Conservation (phyloP, 306 rosid genomes). For the Medicago lupulina region DNA sequence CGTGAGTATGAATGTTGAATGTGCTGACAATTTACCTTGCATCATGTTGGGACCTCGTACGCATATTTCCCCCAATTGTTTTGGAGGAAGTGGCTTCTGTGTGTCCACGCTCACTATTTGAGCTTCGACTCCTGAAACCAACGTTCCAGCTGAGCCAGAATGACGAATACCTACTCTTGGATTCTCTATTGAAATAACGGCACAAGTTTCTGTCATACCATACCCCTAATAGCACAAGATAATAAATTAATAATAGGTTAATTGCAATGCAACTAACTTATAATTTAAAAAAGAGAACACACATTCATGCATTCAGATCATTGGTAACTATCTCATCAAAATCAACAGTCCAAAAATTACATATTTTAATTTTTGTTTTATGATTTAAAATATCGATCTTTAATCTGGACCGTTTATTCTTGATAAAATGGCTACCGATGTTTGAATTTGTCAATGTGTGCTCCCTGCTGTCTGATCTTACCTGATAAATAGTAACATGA, state of each 20-base stretch:
- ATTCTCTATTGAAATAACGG: neutral
- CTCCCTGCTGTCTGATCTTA: slow-evolving; percentile 4
- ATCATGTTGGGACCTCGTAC: slow-evolving; percentile 4
- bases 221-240: neutral
- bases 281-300: too few species aligned
- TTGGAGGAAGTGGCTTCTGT: neutral
- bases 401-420: too few species aligned
- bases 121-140: neutral
- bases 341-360: too few species aligned
- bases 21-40: neutral
- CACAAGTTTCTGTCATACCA: slow-evolving; percentile 1
- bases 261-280: too few species aligned
- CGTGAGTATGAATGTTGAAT: neutral
- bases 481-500: slow-evolving; percentile 60
- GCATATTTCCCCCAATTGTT: neutral
- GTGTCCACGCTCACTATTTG: neutral
- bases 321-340: too few species aligned
- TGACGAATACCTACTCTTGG: slow-evolving; percentile 5
- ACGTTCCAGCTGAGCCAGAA: neutral
- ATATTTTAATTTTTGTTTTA: too few species aligned
- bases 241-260: too few species aligned
- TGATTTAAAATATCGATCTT: too few species aligned
- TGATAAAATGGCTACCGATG: too few species aligned
- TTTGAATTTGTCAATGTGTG: too few species aligned
- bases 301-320: too few species aligned